phyloP scores from a whole-genome alignment of 2,329 filamentous ascomycete genomes.

The Lecanicillium sp. region DNA sequence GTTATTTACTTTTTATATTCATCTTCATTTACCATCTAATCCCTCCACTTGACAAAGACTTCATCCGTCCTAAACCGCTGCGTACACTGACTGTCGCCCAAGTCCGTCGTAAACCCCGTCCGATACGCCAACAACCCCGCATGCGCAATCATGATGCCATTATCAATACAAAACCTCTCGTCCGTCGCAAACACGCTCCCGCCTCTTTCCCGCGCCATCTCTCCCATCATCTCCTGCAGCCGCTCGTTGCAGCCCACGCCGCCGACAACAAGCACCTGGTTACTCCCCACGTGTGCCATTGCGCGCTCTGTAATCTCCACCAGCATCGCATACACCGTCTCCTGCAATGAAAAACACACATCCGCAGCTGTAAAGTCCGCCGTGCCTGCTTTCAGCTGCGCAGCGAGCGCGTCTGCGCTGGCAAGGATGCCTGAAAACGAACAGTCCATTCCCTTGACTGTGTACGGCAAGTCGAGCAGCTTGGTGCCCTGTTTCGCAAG shows the following conservation, averaged over 20 bases:
- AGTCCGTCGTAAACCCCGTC: constrained; percentile 66
- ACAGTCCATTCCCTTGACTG: constrained; percentile 98
- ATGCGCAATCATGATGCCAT: constrained; percentile 99
- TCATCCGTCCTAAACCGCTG: constrained; percentile 79
- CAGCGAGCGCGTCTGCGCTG: constrained; percentile 70
- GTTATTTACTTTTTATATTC: neutral
- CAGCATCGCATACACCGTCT: constrained; percentile 93
- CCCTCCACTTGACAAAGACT: constrained; percentile 71
- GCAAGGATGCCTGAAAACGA: constrained; percentile 91
- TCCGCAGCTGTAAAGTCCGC: constrained; percentile 68
- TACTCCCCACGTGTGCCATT: constrained; percentile 92
- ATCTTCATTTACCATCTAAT: constrained; percentile 26
- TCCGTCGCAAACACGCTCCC: constrained; percentile 92
- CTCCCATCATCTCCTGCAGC: constrained; percentile 95
- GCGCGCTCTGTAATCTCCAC: constrained; percentile 97
- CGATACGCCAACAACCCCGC: constrained; percentile 80
- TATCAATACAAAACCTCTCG: constrained; percentile 97
- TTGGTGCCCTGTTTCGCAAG: constrained; percentile 66
- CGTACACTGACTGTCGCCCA: constrained; percentile 79
- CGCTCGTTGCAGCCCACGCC: constrained; percentile 94
- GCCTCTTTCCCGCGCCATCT: constrained; percentile 82
- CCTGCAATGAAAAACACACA: constrained; percentile 88
- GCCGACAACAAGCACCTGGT: constrained; percentile 87
- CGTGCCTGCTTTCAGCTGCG: constrained; percentile 45
- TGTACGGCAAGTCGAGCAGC: constrained; percentile 83